These are phyloP conservation scores for Rosa multiflora DNA, from an alignment of 306 rosid genomes.

Conservation along the genomic window DNA sequence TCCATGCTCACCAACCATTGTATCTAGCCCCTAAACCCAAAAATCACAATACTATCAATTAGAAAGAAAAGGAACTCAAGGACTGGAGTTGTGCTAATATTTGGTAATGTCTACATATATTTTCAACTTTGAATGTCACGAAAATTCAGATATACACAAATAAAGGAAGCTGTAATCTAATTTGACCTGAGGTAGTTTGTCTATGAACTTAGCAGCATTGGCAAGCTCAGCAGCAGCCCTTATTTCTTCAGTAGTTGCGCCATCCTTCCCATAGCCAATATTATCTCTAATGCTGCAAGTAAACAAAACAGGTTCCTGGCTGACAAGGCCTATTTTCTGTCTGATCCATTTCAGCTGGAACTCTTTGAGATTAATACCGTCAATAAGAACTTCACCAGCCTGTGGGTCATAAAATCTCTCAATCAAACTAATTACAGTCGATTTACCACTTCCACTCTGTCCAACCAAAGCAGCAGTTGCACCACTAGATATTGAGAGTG, in stretches of 20 bases:
- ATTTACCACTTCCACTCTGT: neutral
- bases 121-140: neutral
- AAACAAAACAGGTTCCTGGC: neutral
- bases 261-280: neutral
- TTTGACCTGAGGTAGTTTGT: neutral
- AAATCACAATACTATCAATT: no score
- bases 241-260: neutral
- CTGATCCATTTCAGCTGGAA: neutral
- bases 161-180: neutral
- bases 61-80: no score
- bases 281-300: neutral
- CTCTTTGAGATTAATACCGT: neutral
- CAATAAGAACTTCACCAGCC: neutral
- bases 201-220: slow-evolving; percentile 3
- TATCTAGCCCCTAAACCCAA: no score
- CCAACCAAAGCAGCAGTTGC: neutral
- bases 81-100: no score
- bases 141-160: neutral
- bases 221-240: neutral
- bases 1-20: no score
- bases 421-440: neutral
- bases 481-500: neutral
- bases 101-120: no score
- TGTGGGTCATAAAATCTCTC: neutral
- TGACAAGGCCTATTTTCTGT: neutral